Conservation (phyloP, 2,329 filamentous ascomycete species). For the Diaporthe sp. region DNA sequence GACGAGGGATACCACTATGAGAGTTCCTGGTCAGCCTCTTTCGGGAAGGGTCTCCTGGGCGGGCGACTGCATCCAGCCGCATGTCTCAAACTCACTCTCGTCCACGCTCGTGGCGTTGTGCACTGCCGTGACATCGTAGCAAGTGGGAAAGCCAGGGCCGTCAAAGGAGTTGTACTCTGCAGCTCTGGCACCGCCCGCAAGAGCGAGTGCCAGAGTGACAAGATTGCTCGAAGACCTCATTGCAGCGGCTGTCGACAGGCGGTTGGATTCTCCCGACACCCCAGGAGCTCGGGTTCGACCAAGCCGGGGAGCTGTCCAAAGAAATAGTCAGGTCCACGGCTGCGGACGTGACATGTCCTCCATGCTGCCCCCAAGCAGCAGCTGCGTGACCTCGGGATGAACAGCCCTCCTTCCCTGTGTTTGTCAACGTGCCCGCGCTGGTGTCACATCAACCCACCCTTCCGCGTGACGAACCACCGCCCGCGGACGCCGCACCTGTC, state of each 20-base stretch:
- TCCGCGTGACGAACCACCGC: slow-evolving; percentile 25
- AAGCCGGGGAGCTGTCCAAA: slow-evolving; percentile 13
- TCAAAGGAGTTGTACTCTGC: slow-evolving; percentile 64
- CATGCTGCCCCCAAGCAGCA: slow-evolving; percentile 1
- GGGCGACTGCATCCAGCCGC: background rate
- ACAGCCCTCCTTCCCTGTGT: slow-evolving; percentile 22
- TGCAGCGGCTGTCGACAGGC: slow-evolving; percentile 13
- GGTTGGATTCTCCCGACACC: background rate
- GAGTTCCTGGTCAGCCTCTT: slow-evolving; percentile 5
- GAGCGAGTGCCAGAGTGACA: slow-evolving; percentile 31
- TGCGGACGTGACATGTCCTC: background rate
- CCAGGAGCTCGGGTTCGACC: background rate
- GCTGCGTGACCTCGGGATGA: slow-evolving; percentile 24
- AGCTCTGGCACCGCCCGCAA: slow-evolving; percentile 33
- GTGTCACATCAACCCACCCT: slow-evolving; percentile 30
- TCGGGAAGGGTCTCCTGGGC: background rate
- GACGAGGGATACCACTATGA: slow-evolving; percentile 52
- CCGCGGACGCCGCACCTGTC: slow-evolving; percentile 31
- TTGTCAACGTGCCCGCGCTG: slow-evolving; percentile 25
- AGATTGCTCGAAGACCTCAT: slow-evolving; percentile 31
- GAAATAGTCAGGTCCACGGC: slow-evolving; percentile 19
- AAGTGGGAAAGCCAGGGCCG: slow-evolving; percentile 62
- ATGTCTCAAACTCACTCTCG: slow-evolving; percentile 51
- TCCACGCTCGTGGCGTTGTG: slow-evolving; percentile 60
- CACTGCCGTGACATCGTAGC: slow-evolving; percentile 60